Conservation (phyloP, 2,329 filamentous ascomycete genomes). For the Cyphellophora attinorum region DNA sequence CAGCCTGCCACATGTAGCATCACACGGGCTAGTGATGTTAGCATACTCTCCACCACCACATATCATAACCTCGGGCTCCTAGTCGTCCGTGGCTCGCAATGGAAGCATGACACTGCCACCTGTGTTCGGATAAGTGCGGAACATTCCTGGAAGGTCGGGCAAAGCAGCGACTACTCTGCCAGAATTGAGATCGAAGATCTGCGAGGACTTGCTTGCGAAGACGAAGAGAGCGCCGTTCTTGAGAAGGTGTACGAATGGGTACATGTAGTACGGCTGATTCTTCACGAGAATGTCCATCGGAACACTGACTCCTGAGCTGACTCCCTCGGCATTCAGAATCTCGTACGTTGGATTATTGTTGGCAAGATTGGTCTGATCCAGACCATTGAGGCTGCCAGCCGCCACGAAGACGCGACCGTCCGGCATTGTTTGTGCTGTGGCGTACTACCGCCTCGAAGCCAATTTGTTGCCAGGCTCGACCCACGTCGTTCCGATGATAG, state of each 20-base stretch:
- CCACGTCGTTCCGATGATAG: slow-evolving; percentile 39
- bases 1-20: slow-evolving; percentile 49
- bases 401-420: slow-evolving; percentile 51
- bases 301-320: slow-evolving; percentile 37
- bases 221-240: slow-evolving; percentile 48
- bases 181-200: slow-evolving; percentile 43
- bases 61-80: slow-evolving; percentile 45
- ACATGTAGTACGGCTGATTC: slow-evolving; percentile 57
- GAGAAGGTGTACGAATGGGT: slow-evolving; percentile 52
- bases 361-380: slow-evolving; percentile 41
- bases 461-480: slow-evolving; percentile 47
- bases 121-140: slow-evolving; percentile 53
- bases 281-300: slow-evolving; percentile 45
- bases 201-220: slow-evolving; percentile 46
- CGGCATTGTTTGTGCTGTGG: slow-evolving; percentile 48
- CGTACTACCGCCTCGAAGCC: slow-evolving; percentile 50
- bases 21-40: slow-evolving; percentile 49
- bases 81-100: slow-evolving; percentile 41
- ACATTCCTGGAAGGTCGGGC: slow-evolving; percentile 45
- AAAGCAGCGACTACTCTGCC: slow-evolving; percentile 37
- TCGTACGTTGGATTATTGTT: slow-evolving; percentile 59
- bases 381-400: slow-evolving; percentile 50
- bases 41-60: slow-evolving; percentile 53
- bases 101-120: slow-evolving; percentile 50
- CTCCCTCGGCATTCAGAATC: slow-evolving; percentile 41